phyloP scores from a whole-genome alignment of 2,329 filamentous ascomycete genomes.

The Alternaria sp. region DNA sequence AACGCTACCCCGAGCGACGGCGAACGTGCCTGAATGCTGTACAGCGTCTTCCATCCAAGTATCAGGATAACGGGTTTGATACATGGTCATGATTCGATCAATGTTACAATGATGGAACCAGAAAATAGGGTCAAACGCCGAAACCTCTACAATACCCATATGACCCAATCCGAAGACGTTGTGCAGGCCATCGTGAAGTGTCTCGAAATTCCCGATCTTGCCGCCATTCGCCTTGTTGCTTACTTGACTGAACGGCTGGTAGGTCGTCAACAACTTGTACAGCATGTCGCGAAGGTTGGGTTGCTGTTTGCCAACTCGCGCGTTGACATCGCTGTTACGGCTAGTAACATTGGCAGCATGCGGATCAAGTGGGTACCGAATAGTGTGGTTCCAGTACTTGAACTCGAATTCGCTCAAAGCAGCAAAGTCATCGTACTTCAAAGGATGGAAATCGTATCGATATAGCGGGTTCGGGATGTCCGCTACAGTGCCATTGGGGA shows the following conservation, averaged over 20 bases:
- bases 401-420: conserved; percentile 40
- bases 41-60: conserved; percentile 41
- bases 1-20: conserved; percentile 27
- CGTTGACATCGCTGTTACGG: conserved; percentile 39
- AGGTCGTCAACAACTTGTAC: conserved; percentile 45
- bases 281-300: conserved; percentile 43
- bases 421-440: conserved; percentile 40
- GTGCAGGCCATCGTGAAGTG: conserved; percentile 44
- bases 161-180: conserved; percentile 55
- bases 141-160: conserved; percentile 44
- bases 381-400: conserved; percentile 45
- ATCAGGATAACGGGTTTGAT: conserved; percentile 41
- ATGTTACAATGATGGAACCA: conserved; percentile 47
- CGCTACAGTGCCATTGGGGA: conserved; percentile 37
- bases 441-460: conserved; percentile 43
- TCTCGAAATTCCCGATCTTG: conserved; percentile 44
- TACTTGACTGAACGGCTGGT: conserved; percentile 44
- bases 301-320: conserved; percentile 36
- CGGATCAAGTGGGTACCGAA: conserved; percentile 37
- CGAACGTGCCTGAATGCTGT: conserved; percentile 37
- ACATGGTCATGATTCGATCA: conserved; percentile 40
- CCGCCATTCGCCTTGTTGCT: conserved; percentile 45
- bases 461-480: conserved; percentile 41
- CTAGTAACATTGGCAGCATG: conserved; percentile 38
- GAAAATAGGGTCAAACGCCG: conserved; percentile 45